Evolutionary conservation across 2,329 filamentous ascomycete genomes (phyloP).

Genomic region (Talaromyces sp.): DNA sequence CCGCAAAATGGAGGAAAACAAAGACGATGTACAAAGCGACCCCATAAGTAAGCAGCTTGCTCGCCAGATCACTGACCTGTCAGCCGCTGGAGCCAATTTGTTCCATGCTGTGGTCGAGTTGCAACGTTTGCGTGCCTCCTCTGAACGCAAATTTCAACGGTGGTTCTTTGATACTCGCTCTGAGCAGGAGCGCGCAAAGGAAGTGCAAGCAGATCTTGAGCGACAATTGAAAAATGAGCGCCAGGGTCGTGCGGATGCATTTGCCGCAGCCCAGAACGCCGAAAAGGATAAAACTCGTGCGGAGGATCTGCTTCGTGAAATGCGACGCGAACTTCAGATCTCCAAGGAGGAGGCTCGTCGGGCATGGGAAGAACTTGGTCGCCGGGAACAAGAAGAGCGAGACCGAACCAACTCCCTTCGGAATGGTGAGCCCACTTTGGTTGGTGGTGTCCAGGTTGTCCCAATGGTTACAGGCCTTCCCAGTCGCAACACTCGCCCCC

Average conservation of each 20-base stretch:
- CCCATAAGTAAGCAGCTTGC: constrained; percentile 86
- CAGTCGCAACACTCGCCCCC: constrained; percentile 55
- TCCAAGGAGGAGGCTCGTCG: constrained; percentile 94
- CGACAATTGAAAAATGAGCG: constrained; percentile 74
- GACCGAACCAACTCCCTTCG: constrained; percentile 84
- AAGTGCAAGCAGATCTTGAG: constrained; percentile 80
- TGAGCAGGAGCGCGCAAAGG: constrained; percentile 82
- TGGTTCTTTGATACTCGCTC: constrained; percentile 97
- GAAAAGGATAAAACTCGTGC: constrained; percentile 70
- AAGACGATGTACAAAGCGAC: constrained; percentile 78
- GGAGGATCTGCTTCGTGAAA: constrained; percentile 80
- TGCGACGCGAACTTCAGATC: constrained; percentile 90
- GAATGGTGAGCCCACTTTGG: constrained; percentile 82
- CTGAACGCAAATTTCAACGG: constrained; percentile 94
- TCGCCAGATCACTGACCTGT: constrained; percentile 94
- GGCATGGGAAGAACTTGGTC: constrained; percentile 95
- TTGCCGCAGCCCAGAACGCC: constrained; percentile 66
- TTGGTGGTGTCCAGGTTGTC: constrained; percentile 92
- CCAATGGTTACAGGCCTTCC: constrained; percentile 79
- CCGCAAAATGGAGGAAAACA: constrained; percentile 85
- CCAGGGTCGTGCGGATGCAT: constrained; percentile 67
- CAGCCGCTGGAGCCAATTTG: constrained; percentile 91
- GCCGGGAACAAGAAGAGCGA: constrained; percentile 89
- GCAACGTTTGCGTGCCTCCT: constrained; percentile 89
- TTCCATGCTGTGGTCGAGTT: constrained; percentile 98